Base-by-base conservation (phyloP, 306 rosid genomes). In the Fragaria iinumae region DNA sequence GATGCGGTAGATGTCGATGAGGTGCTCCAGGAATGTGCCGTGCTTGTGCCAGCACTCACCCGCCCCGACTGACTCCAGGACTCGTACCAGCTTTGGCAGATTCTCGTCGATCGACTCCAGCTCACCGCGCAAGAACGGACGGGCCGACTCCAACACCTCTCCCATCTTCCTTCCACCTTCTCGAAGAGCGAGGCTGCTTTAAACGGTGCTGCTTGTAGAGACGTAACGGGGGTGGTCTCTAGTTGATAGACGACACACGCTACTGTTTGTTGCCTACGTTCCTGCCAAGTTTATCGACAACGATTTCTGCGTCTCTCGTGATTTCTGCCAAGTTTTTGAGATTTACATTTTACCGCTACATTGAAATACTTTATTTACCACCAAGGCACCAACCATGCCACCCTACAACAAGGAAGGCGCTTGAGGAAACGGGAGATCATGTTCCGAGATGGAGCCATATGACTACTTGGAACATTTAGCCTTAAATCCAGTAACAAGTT, bases 1-100 rank as follows among this genome's bases (percentile, higher is more conserved):
- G 14, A 92, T 92, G 2, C 91, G 89, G 69, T 80, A 87, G 0
- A 87, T 82, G 59, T 94, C 97, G 3, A 87, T 4, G 4, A 92
- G 93, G 84, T 94, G 98, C 0, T 94, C 88, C 27, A 94, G 91
- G 77, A 94, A 94, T 72, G 86, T 90, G 21, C 98, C 98, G 14
- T 94, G 98, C 73, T 94, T 92, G 87, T 94, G 98, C 96, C 97
- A 94, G 79, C 98, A 92, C 83, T 92, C 98, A 0, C 97, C 94
- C 8, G 97, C 92, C 9, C 98, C 98, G 8, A 83, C 93, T 0
- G 96, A 87, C 36, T 89, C 87, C 6, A 92, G 73, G 55, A 89
- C 82, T 17, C 84, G 70, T 5, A 88, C 77, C 1, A 94, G 81
- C 1, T 84, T 79, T 2, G 96, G 97, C 1, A 94, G 72, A 18